Conservation (phyloP, 257 asterid genomes). For the Gardenia jasminoides region DNA sequence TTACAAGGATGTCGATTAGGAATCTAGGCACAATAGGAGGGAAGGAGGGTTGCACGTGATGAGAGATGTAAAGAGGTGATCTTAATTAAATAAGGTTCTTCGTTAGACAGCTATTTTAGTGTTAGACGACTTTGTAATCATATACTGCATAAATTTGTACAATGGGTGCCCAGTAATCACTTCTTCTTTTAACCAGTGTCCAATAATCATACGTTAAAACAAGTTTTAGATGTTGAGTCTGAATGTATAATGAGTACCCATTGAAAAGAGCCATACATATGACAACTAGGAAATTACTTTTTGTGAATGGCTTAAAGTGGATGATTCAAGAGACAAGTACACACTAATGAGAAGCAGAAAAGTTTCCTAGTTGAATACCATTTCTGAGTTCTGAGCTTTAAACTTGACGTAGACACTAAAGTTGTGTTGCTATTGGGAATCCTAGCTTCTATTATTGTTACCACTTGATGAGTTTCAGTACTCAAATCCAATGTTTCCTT, state of each 20-base stretch:
- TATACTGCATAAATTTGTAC: too few relatives aligned
- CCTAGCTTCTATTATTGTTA: background rate
- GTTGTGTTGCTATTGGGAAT: background rate
- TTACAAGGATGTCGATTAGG: slow-evolving; percentile 45
- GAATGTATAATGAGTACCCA: too few relatives aligned
- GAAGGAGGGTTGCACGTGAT: slow-evolving; percentile 24
- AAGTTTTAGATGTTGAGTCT: too few relatives aligned
- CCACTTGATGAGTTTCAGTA: background rate
- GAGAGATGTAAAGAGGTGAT: background rate
- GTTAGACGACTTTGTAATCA: too few relatives aligned
- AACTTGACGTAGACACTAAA: slow-evolving; percentile 23
- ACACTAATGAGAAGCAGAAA: slow-evolving; percentile 17
- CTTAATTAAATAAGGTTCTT: too few relatives aligned
- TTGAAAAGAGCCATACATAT: background rate
- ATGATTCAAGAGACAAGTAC: background rate
- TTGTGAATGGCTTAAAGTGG: background rate
- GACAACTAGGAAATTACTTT: background rate
- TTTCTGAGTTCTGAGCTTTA: background rate
- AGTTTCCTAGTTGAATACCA: background rate
- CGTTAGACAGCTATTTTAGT: too few relatives aligned
- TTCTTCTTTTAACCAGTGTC: too few relatives aligned
- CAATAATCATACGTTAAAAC: too few relatives aligned
- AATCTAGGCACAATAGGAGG: slow-evolving; percentile 45
- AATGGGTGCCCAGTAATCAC: too few relatives aligned
- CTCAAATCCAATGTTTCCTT: background rate